phyloP scores from a whole-genome alignment of 2,329 filamentous ascomycete genomes.

The Hymenotorrendiella dingleyae region DNA sequence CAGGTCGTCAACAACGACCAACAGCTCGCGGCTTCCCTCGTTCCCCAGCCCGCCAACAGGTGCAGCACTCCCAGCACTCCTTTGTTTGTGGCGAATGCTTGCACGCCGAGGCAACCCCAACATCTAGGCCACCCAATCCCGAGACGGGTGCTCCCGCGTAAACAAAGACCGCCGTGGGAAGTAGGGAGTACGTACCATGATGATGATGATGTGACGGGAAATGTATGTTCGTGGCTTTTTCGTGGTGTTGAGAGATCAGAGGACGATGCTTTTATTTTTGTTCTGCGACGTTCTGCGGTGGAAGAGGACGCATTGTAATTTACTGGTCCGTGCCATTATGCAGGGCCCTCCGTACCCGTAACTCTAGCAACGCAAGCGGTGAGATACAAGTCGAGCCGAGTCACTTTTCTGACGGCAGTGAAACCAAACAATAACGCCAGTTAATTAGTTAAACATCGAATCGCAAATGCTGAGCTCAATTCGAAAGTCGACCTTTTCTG shows the following conservation, averaged over 20 bases:
- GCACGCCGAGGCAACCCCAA: neutral
- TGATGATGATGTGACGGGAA: neutral
- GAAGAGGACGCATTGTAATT: neutral
- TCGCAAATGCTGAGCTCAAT: too few relatives aligned
- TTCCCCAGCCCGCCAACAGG: too few relatives aligned
- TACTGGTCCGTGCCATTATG: conserved; percentile 13
- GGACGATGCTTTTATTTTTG: conserved; percentile 7
- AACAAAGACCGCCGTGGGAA: neutral
- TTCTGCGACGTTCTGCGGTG: conserved; percentile 1
- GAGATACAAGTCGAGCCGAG: too few relatives aligned
- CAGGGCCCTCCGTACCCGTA: neutral
- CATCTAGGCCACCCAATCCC: too few relatives aligned
- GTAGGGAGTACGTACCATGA: conserved; percentile 3
- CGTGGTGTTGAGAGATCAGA: conserved; percentile 1
- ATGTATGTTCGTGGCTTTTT: neutral
- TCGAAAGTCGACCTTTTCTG: too few relatives aligned
- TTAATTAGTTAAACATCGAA: too few relatives aligned
- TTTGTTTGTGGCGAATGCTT: conserved; percentile 6
- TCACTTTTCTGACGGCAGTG: too few relatives aligned
- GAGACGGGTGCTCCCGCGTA: too few relatives aligned
- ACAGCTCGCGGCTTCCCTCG: conserved; percentile 1
- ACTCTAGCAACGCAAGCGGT: conserved; percentile 4
- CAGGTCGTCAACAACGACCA: neutral
- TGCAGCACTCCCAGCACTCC: neutral
- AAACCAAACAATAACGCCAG: too few relatives aligned